Evolutionary conservation across 2,329 filamentous ascomycete genomes (phyloP), one percentile per base, ranked within the genome.

Genomic region (Aspergillus tamarii): DNA sequence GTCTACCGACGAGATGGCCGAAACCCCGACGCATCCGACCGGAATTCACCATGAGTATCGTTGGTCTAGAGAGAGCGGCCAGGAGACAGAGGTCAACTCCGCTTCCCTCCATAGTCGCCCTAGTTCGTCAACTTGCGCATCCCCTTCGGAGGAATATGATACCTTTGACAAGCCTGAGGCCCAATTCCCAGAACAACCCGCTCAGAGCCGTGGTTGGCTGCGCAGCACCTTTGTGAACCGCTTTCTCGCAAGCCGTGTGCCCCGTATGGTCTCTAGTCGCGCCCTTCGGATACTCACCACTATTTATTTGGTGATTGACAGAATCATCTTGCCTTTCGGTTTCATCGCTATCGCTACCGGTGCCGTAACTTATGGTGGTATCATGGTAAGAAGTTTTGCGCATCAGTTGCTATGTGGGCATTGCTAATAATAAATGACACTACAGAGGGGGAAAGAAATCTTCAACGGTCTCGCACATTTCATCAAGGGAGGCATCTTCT

Each of bases 401-500:
- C n/a, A 28, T n/a, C 21, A 28, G 11, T 9, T 46, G 26, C 14
- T 34, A 34, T 32, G 45, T n/a, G 19, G 46, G 19, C 21, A 34
- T 43, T 4, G 55, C 65, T 71, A 62, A 70, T 52, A n/a, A 16
- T 30, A 21, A 14, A 9, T 34, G 26, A 11, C 66, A 64, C 12
- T 41, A 23, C 68, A 93, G 90, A 89, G 90, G 76, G 90, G 86
- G 6, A 77, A 77, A 26, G 83, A 83, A 3, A 82, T 97, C 62
- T 96, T 94, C 82, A 94, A 89, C 69, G 93, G 94, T 2, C 84
- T 97, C 48, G 94, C 94, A 9, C 94, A 98, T 75, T 97, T 92
- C 82, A 89, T 97, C 77, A 98, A 98, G 77, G 94, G 94, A 53
- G 92, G 92, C 4, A 91, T 98, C 60, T 98, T 98, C 83, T 93